Base-by-base conservation (phyloP, 345 rosid genomes). In the Acer campestre region DNA sequence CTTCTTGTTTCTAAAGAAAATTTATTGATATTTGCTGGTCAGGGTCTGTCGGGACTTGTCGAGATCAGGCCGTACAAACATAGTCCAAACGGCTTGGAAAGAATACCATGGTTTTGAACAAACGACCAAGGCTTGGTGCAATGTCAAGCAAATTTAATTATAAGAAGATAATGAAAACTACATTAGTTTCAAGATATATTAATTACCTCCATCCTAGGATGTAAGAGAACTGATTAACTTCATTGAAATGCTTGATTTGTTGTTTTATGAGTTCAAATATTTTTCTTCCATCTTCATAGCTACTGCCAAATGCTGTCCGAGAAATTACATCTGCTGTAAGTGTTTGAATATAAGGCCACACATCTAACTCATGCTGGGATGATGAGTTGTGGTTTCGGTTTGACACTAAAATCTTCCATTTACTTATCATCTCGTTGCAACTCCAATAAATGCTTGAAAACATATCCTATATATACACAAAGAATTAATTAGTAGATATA, bases 261-360 rank as follows among this genome's bases (percentile, higher is more conserved):
- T 85, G 83, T 25, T 17, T 59, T 71, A 63, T 81, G 51, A 87
- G 83, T 59, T 81, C 58, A 11, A 83, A 87, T 65, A 87, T 85
- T 25, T 49, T 78, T 9, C 63, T 74, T 48, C 88, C 90, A 78
- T 85, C 84, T 61, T 81, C 82, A n/a, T 74, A 82, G 76, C 68
- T 84, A 72, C 86, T 82, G 16, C 89, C 80, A 35, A 86, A 86
- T 35, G 89, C 85, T 35, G 86, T 83, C 48, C 83, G 84, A 51
- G 90, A 87, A 42, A 87, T 87, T 61, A 76, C 86, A 68, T 85
- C 90, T 23, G 69, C 25, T 0, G 90, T 79, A 74, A 87, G 35
- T 67, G 67, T 80, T 38, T 46, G 59, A 70, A 87, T 71, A 53
- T 68, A 76, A 8, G 83, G 88, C 88, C 86, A 87, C 14, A 78